Conservation (phyloP, 2,329 filamentous ascomycete genomes). For the Exophiala sp. region DNA sequence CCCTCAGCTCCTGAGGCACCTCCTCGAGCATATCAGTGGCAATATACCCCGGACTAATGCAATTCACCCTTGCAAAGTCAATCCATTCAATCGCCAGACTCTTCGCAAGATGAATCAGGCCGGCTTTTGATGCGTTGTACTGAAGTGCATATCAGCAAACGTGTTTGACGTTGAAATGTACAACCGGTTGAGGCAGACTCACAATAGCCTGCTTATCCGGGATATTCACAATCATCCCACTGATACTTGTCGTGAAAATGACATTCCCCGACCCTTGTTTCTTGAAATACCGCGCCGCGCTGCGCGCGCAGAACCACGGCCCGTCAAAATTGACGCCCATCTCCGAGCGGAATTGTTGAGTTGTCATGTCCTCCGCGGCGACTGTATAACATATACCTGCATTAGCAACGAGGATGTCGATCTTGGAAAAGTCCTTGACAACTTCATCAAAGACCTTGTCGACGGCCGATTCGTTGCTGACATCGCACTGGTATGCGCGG, state of each 20-base stretch:
- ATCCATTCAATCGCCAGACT: constrained; percentile 39
- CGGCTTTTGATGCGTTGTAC: constrained; percentile 40
- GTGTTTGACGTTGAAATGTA: too few species aligned
- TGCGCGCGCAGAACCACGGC: constrained; percentile 45
- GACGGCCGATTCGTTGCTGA: constrained; percentile 29
- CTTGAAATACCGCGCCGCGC: constrained; percentile 44
- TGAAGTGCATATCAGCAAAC: neutral
- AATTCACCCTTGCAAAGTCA: constrained; percentile 39
- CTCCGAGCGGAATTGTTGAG: constrained; percentile 51
- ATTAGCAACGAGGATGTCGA: constrained; percentile 48
- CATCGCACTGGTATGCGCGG: constrained; percentile 37
- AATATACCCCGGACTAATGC: constrained; percentile 39
- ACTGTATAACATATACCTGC: constrained; percentile 54
- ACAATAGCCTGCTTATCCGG: constrained; percentile 46
- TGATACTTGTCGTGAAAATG: constrained; percentile 53
- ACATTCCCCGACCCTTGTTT: constrained; percentile 48
- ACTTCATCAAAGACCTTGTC: constrained; percentile 32
- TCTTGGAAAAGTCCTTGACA: constrained; percentile 37
- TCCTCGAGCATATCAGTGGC: constrained; percentile 33
- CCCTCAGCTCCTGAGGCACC: neutral
- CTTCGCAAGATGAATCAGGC: constrained; percentile 37
- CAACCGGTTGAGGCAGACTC: constrained; percentile 33
- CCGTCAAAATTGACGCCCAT: constrained; percentile 56
- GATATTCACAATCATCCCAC: constrained; percentile 51
- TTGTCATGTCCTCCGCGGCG: constrained; percentile 51